These are phyloP conservation scores for Backusella parvicylindrica DNA, from an alignment of 192 early-diverging fungal genomes.

Conservation along the genomic window DNA sequence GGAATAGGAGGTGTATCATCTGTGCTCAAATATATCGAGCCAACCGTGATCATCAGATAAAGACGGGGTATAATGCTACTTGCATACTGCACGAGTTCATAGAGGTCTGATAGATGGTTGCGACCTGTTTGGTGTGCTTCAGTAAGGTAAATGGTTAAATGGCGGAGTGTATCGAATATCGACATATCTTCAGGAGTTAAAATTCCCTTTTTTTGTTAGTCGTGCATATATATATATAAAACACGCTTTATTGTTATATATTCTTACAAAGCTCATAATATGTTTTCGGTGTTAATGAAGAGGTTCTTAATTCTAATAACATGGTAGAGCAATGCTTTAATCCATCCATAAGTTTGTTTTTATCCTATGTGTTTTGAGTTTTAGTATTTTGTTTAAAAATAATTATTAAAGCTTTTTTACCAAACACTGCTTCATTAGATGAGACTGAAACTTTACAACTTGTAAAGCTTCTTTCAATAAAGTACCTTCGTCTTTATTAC, in stretches of 20 bases:
- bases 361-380: conserved; percentile 52
- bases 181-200: conserved; percentile 73
- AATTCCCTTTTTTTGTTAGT: background rate
- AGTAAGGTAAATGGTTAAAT: conserved; percentile 86
- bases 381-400: background rate
- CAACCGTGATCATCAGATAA: conserved; percentile 99
- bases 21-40: conserved; percentile 92
- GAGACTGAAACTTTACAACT: conserved; percentile 91
- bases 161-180: conserved; percentile 93
- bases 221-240: background rate
- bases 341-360: conserved; percentile 91
- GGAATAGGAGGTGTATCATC: conserved; percentile 79
- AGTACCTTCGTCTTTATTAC: conserved; percentile 80
- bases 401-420: conserved; percentile 41
- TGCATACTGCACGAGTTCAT: conserved; percentile 99
- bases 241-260: background rate
- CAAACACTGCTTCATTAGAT: conserved; percentile 93
- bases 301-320: conserved; percentile 93
- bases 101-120: conserved; percentile 85
- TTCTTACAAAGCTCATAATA: conserved; percentile 96
- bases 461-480: conserved; percentile 89
- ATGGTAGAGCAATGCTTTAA: conserved; percentile 96
- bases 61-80: conserved; percentile 96
- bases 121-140: conserved; percentile 79
- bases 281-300: conserved; percentile 90